Conservation (phyloP, 2,329 filamentous ascomycete genomes). For the Cercospora canescens region DNA sequence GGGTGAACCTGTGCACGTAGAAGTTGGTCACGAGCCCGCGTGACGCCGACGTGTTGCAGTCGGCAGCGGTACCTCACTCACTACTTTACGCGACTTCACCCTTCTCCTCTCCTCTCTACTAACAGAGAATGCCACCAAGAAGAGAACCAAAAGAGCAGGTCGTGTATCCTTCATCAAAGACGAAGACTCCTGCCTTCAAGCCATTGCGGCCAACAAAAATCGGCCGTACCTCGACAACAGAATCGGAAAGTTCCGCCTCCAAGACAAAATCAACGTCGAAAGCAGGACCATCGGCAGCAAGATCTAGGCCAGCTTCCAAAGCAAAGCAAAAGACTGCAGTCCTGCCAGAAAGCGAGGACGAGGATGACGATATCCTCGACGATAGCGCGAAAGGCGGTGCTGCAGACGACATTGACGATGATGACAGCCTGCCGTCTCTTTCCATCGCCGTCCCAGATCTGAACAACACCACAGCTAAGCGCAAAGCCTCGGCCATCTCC, state of each 20-base stretch:
- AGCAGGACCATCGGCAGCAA: background rate
- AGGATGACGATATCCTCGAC: conserved; percentile 18
- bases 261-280: conserved; percentile 13
- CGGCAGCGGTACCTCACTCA: background rate
- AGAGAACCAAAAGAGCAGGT: conserved; percentile 37
- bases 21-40: background rate
- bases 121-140: conserved; percentile 26
- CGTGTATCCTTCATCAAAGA: conserved; percentile 35
- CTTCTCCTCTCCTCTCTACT: background rate
- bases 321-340: conserved; percentile 1
- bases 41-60: background rate
- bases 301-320: conserved; percentile 1
- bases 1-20: background rate
- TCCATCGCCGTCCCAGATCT: background rate
- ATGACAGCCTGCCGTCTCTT: conserved; percentile 26
- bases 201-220: conserved; percentile 32
- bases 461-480: conserved; percentile 10
- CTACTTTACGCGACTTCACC: background rate
- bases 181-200: conserved; percentile 36
- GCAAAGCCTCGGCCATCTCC: conserved; percentile 19
- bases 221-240: conserved; percentile 49
- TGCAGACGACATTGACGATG: conserved; percentile 7
- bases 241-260: conserved; percentile 24
- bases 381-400: background rate
- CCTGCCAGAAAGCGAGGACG: conserved; percentile 19